Percentiles rank a stretch among this genome's conserved stretches.
phyloP scores from a whole-genome alignment of 371 early-diverging fungal genomes.

The Mycotypha africana region DNA sequence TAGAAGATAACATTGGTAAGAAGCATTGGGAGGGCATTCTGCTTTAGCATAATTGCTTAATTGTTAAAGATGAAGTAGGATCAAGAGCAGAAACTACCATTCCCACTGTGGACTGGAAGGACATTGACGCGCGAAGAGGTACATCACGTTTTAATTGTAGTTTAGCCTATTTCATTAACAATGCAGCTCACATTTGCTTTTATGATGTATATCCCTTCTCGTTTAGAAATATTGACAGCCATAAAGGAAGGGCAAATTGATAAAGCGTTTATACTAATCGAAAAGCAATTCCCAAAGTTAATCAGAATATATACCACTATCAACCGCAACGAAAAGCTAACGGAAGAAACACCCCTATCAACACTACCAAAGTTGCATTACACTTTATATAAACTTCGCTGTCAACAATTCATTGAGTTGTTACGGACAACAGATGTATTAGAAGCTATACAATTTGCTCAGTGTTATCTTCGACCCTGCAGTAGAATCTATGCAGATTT shows the following conservation, averaged over 20 bases:
- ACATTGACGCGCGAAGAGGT: neutral
- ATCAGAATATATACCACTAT: conserved; percentile 4
- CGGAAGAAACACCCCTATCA: neutral
- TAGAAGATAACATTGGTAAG: no score
- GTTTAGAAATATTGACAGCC: conserved; percentile 10
- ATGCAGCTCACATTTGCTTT: no score
- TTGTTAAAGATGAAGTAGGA: no score
- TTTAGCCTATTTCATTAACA: no score
- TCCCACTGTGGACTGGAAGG: no score
- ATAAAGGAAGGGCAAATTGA: conserved; percentile 12
- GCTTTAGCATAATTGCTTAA: no score
- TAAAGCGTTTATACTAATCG: conserved; percentile 9
- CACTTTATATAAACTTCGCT: conserved; percentile 14
- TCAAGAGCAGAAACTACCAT: no score
- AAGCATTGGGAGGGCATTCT: no score
- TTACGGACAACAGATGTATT: conserved; percentile 6
- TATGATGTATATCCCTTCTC: no score
- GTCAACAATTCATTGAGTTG: conserved; percentile 18
- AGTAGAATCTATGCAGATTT: conserved; percentile 7
- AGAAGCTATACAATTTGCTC: conserved; percentile 19
- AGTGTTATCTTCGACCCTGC: conserved; percentile 6
- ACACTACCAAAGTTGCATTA: conserved; percentile 1
- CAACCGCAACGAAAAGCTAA: neutral
- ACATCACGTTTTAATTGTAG: no score
- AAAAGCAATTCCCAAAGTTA: conserved; percentile 7